phyloP scores from a whole-genome alignment of 192 early-diverging fungal species.

The Thoreauomyces humboldtii region DNA sequence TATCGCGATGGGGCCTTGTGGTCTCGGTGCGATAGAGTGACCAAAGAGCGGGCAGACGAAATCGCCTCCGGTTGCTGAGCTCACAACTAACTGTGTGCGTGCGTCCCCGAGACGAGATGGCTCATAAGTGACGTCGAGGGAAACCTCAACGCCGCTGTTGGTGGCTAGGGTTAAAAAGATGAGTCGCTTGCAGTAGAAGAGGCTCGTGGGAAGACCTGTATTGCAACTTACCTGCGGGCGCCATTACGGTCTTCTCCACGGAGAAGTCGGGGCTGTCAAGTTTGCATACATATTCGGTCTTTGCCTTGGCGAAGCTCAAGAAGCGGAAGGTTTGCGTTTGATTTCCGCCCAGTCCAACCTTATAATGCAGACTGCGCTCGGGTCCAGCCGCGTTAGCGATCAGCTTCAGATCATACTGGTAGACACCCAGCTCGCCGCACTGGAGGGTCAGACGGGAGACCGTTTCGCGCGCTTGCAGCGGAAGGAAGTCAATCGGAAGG shows the following conservation, averaged over 20 bases:
- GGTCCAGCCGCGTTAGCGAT: constrained; percentile 33
- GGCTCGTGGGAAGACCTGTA: neutral
- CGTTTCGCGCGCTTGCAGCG: constrained; percentile 51
- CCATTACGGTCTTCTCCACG: constrained; percentile 53
- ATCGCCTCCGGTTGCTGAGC: constrained; percentile 55
- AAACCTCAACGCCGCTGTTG: constrained; percentile 48
- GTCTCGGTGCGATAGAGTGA: constrained; percentile 51
- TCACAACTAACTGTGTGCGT: constrained; percentile 46
- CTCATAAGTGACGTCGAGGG: constrained; percentile 56
- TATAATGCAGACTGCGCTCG: constrained; percentile 59
- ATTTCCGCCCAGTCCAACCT: constrained; percentile 50
- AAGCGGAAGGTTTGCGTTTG: constrained; percentile 59
- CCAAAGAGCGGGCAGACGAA: constrained; percentile 58
- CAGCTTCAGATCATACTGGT: constrained; percentile 56
- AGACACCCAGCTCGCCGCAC: constrained; percentile 49
- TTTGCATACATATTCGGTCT: constrained; percentile 54
- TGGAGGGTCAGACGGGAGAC: constrained; percentile 39
- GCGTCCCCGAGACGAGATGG: constrained; percentile 60
- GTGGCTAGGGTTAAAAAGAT: too few relatives aligned
- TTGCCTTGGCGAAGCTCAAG: constrained; percentile 50
- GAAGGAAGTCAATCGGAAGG: constrained; percentile 50
- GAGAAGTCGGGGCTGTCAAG: constrained; percentile 55
- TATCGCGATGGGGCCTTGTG: constrained; percentile 59
- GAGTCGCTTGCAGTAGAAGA: too few relatives aligned
- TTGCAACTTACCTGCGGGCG: constrained; percentile 46